These are phyloP conservation scores for Vigna hirtella DNA, from an alignment of 306 rosid species.

Conservation along the genomic window DNA sequence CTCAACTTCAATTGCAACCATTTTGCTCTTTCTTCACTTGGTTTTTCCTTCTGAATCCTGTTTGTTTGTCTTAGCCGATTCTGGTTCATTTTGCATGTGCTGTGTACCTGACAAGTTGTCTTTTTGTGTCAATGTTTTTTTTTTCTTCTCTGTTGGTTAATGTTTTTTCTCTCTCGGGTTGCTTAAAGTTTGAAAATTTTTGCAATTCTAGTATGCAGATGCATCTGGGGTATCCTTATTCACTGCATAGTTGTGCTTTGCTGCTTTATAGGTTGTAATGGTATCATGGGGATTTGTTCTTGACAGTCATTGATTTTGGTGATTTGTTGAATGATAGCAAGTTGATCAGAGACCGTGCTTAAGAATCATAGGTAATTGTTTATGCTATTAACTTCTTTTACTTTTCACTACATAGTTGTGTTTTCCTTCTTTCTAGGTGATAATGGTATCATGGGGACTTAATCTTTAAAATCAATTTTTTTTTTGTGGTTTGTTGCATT, in stretches of 20 bases:
- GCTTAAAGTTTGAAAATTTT: not conserved
- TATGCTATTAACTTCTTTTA: conserved; percentile 60
- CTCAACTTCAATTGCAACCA: not conserved
- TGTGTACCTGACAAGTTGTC: not conserved
- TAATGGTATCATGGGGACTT: not conserved
- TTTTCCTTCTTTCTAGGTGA: not conserved
- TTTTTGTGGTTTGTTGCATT: not conserved
- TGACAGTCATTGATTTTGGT: conserved; percentile 9
- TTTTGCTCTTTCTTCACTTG: not conserved
- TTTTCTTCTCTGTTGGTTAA: not conserved
- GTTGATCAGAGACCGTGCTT: not conserved
- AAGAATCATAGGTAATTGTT: not conserved
- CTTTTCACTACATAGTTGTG: not conserved
- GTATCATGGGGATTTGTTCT: not conserved
- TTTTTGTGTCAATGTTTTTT: not conserved
- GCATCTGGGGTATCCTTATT: not conserved
- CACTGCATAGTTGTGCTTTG: not conserved
- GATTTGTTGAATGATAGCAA: not conserved
- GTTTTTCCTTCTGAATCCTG: not conserved
- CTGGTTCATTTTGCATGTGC: conserved; percentile 23
- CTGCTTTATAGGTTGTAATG: not conserved
- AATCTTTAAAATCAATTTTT: conserved; percentile 16
- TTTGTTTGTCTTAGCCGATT: not conserved
- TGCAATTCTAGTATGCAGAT: not conserved
- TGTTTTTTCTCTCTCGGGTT: conserved; percentile 1